phyloP scores from a whole-genome alignment of 495 filamentous ascomycete genomes.

The Hypoxylon intermedium region DNA sequence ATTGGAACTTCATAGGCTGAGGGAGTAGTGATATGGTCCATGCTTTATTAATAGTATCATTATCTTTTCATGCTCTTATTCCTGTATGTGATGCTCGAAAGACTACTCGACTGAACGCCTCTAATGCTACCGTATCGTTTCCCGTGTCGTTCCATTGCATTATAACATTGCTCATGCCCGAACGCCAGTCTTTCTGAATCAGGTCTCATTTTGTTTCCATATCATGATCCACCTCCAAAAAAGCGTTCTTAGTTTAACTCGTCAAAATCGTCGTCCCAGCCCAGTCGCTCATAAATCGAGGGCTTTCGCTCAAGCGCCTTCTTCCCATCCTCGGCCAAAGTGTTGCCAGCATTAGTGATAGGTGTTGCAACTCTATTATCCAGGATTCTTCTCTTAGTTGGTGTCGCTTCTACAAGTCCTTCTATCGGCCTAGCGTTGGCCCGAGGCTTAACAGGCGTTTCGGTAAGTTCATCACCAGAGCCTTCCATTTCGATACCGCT shows the following conservation, averaged over 20 bases:
- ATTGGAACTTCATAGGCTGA: too few relatives aligned
- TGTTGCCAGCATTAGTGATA: conserved; percentile 17
- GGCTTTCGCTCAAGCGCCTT: conserved; percentile 40
- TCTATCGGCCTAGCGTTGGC: conserved; percentile 12
- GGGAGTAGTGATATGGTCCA: neutral
- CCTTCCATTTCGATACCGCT: conserved; percentile 50
- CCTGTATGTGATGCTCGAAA: conserved; percentile 17
- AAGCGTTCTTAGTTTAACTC: conserved; percentile 28
- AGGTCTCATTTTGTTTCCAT: neutral
- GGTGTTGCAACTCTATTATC: conserved; percentile 42
- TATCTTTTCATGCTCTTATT: neutral
- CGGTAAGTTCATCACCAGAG: conserved; percentile 43
- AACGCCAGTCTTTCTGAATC: neutral
- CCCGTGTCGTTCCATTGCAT: too few relatives aligned
- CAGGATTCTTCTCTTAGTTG: conserved; percentile 52
- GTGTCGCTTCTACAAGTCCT: conserved; percentile 30
- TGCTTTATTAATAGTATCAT: neutral
- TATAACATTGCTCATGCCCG: conserved; percentile 17
- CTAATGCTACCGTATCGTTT: conserved; percentile 31
- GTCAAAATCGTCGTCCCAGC: conserved; percentile 78
- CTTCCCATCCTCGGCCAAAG: conserved; percentile 21
- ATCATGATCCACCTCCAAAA: neutral
- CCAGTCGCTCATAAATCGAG: conserved; percentile 73
- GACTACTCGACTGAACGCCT: conserved; percentile 24
- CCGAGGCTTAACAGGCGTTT: conserved; percentile 48